Base-by-base conservation (phyloP, 257 asterid species). In the Lithospermum erythrorhizon region DNA sequence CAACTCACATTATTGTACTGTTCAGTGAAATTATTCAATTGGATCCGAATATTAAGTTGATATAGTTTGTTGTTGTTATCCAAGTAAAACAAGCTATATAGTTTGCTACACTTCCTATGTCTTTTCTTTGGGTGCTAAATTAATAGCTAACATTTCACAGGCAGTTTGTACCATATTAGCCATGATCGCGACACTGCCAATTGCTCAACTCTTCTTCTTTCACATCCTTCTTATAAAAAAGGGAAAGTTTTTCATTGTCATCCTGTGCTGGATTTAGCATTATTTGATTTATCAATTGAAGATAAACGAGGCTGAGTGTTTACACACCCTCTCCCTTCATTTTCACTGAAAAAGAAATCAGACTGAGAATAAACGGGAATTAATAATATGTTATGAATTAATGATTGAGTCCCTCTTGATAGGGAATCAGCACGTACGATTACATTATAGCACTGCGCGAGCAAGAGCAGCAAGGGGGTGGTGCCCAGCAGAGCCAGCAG, bases 361-460 rank as follows among this genome's bases (percentile, higher is more conserved):
- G 25, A 23, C 13, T 3, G 21, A 13, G 5, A 4, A 25, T 5
- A 29, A 9, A 27, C 16, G 14, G 17, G 9, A 23, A 56, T 23
- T 5, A 18, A 24, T 7, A 17, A 56, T 5, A 23, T 27, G 21
- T 30, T 22, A 23, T 52, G 14, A 35, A 62, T 57, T 70, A 57
- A 68, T 62, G 30, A 57, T 63, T 56, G 10, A 24, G 9, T 55
- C 65, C 41, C 52, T 59, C 55, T 25, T 75, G 65, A 53, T 72
- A 93, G 99, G 99, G 99, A 67, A 84, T 93, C 58, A 93, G 99
- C 80, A 93, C 99, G 37, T 93, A 93, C 18, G 97, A 89, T 65
- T 93, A 93, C 76, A 93, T 93, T 20, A 85, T 93, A 62, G 99
- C 99, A 53, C 69, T 93, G 75, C 73, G 99, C 65, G 99, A 93